Percentiles rank a stretch among this genome's conserved stretches.
Conservation (phyloP, 2,329 filamentous ascomycete species). For the Parafenestella ontariensis region DNA sequence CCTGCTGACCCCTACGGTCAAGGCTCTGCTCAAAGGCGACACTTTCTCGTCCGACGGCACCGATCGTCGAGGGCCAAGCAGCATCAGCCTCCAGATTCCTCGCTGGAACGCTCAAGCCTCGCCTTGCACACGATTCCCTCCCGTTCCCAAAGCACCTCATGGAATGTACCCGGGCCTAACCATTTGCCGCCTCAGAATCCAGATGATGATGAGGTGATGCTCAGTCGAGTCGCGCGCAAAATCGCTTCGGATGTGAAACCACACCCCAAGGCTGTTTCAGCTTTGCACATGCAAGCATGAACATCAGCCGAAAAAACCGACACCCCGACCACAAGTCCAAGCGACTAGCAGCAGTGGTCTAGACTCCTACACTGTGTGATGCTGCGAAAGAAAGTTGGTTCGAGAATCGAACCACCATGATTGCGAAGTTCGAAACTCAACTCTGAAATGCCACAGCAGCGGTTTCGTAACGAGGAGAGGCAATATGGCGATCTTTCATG, state of each 20-base stretch:
- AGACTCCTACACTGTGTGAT: not conserved
- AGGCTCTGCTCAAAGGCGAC: no score
- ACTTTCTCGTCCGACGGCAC: no score
- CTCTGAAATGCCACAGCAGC: slow-evolving; percentile 28
- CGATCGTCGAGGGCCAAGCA: no score
- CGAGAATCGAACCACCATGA: slow-evolving; percentile 31
- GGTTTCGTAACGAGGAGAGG: slow-evolving; percentile 25
- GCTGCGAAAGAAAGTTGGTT: slow-evolving; percentile 14
- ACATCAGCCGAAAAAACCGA: not conserved
- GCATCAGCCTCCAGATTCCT: no score
- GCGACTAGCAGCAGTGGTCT: no score
- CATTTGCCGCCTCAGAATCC: slow-evolving; percentile 1
- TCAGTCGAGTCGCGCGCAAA: slow-evolving; percentile 13
- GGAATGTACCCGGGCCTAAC: not conserved
- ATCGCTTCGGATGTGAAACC: slow-evolving; percentile 14
- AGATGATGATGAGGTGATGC: slow-evolving; percentile 19
- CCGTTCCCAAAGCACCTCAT: no score
- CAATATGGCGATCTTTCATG: not conserved
- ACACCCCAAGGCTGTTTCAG: slow-evolving; percentile 25
- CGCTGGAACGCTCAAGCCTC: no score
- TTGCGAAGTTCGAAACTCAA: slow-evolving; percentile 23
- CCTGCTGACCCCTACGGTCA: no score
- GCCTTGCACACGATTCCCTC: no score
- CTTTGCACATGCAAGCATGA: slow-evolving; percentile 17
- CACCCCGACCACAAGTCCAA: no score